These are phyloP conservation scores for Apiotrichum sp. DNA, from an alignment of 1,284 basidiomycete species.

Conservation along the genomic window DNA sequence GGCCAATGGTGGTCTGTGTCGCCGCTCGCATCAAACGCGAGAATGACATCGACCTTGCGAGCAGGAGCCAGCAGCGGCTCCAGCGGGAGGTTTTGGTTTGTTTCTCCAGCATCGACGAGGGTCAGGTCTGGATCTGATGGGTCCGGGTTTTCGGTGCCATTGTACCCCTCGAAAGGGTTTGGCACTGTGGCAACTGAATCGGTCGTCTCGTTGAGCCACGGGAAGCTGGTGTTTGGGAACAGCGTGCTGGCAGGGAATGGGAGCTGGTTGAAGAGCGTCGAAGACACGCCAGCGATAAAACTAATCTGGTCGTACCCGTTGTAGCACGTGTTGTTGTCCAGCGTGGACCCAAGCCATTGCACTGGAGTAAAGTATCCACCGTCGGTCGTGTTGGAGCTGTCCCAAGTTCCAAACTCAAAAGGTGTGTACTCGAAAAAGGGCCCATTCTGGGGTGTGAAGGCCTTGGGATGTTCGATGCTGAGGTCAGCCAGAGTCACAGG, in stretches of 20 bases:
- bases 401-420: slow-evolving; percentile 51
- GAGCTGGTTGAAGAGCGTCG: slow-evolving; percentile 41
- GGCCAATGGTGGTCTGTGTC: slow-evolving; percentile 51
- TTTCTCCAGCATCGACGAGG: slow-evolving; percentile 50
- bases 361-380: slow-evolving; percentile 41
- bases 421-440: slow-evolving; percentile 50
- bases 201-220: slow-evolving; percentile 34
- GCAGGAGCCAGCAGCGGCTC: slow-evolving; percentile 51
- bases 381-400: slow-evolving; percentile 25
- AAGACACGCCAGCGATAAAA: slow-evolving; percentile 46
- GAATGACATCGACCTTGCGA: slow-evolving; percentile 50
- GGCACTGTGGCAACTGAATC: slow-evolving; percentile 41
- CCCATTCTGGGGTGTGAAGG: slow-evolving; percentile 20
- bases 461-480: background rate
- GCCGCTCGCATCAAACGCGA: slow-evolving; percentile 51
- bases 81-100: slow-evolving; percentile 50
- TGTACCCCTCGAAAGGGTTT: slow-evolving; percentile 43
- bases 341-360: slow-evolving; percentile 40
- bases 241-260: slow-evolving; percentile 24
- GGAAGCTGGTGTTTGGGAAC: slow-evolving; percentile 22
- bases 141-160: slow-evolving; percentile 34
- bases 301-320: slow-evolving; percentile 45
- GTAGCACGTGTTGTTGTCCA: slow-evolving; percentile 39
- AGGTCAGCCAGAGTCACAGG: background rate
- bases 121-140: slow-evolving; percentile 30